phyloP scores from a whole-genome alignment of 352 stramenopile genomes.

The Phytopythium chamaehyphon region DNA sequence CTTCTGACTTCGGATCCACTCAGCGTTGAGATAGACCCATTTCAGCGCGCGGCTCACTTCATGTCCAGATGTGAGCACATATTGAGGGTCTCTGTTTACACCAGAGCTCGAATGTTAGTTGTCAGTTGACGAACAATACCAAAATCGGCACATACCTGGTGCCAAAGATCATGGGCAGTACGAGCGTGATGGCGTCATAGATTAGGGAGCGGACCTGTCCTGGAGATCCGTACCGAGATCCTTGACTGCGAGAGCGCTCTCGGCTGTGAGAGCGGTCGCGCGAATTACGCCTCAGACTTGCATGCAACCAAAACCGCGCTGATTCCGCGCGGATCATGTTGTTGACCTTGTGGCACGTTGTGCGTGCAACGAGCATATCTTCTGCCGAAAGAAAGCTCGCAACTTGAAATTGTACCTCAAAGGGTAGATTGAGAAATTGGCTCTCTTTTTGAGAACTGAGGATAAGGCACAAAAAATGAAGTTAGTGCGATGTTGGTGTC shows the following conservation, averaged over 20 bases:
- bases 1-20: constrained; percentile 77
- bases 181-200: constrained; percentile 70
- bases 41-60: constrained; percentile 76
- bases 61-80: constrained; percentile 63
- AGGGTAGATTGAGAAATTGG: constrained; percentile 64
- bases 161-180: constrained; percentile 74
- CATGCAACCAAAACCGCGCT: constrained; percentile 79
- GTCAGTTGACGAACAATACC: too few relatives aligned
- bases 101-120: background rate
- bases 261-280: constrained; percentile 40
- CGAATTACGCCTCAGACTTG: constrained; percentile 68
- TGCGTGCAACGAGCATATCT: constrained; percentile 67
- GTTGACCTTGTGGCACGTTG: constrained; percentile 80
- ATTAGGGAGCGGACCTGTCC: constrained; percentile 65
- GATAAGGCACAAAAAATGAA: constrained; percentile 3
- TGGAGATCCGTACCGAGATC: constrained; percentile 38
- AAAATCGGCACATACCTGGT: constrained; percentile 32
- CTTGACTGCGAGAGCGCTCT: constrained; percentile 47
- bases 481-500: background rate
- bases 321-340: constrained; percentile 81
- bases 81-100: constrained; percentile 48
- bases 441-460: constrained; percentile 59
- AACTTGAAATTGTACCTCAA: constrained; percentile 80
- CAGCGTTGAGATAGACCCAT: constrained; percentile 84
- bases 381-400: constrained; percentile 70